Percentiles rank a stretch among this genome's conserved stretches.
These are phyloP conservation scores for Ceratobasidium sp. DNA, from an alignment of 1,284 basidiomycete species.

Conservation along the genomic window DNA sequence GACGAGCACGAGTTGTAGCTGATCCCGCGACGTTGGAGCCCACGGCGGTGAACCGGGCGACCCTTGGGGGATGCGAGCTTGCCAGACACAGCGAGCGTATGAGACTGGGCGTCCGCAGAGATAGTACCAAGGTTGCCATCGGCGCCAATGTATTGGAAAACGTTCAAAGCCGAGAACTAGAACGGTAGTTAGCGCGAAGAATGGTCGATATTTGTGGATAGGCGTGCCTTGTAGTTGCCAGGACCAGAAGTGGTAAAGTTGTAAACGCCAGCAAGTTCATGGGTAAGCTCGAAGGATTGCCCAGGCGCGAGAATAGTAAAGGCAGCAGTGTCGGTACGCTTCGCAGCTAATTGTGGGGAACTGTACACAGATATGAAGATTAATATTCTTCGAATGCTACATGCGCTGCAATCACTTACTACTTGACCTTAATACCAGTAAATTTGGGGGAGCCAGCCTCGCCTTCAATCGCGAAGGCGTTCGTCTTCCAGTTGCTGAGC, in stretches of 20 bases:
- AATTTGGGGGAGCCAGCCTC: slow-evolving; percentile 7
- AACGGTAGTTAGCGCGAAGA: background rate
- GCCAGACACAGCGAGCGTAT: slow-evolving; percentile 22
- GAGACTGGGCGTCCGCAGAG: slow-evolving; percentile 10
- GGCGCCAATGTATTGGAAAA: slow-evolving; percentile 22
- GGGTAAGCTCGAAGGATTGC: slow-evolving; percentile 36
- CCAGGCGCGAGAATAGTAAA: slow-evolving; percentile 39
- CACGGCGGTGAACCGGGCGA: background rate
- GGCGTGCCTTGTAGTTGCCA: slow-evolving; percentile 6
- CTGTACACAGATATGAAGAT: slow-evolving; percentile 2
- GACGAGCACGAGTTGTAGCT: slow-evolving; percentile 20
- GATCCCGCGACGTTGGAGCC: slow-evolving; percentile 7
- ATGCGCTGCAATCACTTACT: background rate
- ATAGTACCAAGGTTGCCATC: slow-evolving; percentile 17
- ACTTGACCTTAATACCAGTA: slow-evolving; percentile 33
- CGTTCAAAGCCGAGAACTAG: slow-evolving; percentile 23
- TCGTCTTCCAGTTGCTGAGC: slow-evolving; percentile 51
- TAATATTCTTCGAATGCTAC: background rate
- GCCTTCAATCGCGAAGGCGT: slow-evolving; percentile 55
- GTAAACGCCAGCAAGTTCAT: slow-evolving; percentile 40
- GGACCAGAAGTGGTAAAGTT: slow-evolving; percentile 40
- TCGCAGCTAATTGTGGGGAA: slow-evolving; percentile 18
- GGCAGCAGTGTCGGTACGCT: background rate
- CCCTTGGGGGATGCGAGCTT: slow-evolving; percentile 32
- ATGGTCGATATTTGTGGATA: background rate